Evolutionary conservation across 805 yeast genomes (phyloP).

Genomic region (Diddensiella transvaalensis): DNA sequence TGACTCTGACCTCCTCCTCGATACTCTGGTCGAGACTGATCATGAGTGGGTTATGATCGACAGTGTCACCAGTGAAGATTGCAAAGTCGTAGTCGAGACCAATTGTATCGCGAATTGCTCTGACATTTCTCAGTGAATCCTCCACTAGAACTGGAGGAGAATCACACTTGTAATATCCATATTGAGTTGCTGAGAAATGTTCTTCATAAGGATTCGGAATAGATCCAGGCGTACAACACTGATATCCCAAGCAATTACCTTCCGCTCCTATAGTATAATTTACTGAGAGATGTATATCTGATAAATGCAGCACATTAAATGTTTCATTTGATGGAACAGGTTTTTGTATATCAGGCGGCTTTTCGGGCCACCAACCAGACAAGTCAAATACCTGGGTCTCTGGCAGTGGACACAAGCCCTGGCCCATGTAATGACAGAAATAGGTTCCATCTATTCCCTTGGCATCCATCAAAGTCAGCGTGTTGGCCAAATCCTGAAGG

Average conservation of each 20-base stretch:
- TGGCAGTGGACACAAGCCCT: slow-evolving; percentile 52
- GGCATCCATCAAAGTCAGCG: slow-evolving; percentile 51
- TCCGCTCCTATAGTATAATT: slow-evolving; percentile 45
- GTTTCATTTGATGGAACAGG: slow-evolving; percentile 32
- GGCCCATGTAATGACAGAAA: slow-evolving; percentile 53
- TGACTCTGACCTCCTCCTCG: slow-evolving; percentile 49
- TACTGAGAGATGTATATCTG: slow-evolving; percentile 62
- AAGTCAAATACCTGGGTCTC: slow-evolving; percentile 47
- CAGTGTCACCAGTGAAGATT: slow-evolving; percentile 70
- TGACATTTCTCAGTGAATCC: slow-evolving; percentile 48
- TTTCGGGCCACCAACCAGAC: slow-evolving; percentile 43
- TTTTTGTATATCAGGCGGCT: slow-evolving; percentile 17
- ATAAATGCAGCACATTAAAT: slow-evolving; percentile 60
- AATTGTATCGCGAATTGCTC: slow-evolving; percentile 26
- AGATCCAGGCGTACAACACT: slow-evolving; percentile 61
- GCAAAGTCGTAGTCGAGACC: slow-evolving; percentile 48
- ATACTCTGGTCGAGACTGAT: slow-evolving; percentile 47
- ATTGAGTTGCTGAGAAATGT: slow-evolving; percentile 52
- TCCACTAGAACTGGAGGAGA: slow-evolving; percentile 61
- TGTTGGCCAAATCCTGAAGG: slow-evolving; percentile 45
- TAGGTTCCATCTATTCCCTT: slow-evolving; percentile 53
- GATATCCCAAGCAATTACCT: slow-evolving; percentile 43
- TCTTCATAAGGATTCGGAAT: slow-evolving; percentile 34
- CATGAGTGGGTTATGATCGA: slow-evolving; percentile 56
- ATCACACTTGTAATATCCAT: slow-evolving; percentile 63